Conservation (phyloP, 305 asterid genomes). For the Fraxinus platypoda region DNA sequence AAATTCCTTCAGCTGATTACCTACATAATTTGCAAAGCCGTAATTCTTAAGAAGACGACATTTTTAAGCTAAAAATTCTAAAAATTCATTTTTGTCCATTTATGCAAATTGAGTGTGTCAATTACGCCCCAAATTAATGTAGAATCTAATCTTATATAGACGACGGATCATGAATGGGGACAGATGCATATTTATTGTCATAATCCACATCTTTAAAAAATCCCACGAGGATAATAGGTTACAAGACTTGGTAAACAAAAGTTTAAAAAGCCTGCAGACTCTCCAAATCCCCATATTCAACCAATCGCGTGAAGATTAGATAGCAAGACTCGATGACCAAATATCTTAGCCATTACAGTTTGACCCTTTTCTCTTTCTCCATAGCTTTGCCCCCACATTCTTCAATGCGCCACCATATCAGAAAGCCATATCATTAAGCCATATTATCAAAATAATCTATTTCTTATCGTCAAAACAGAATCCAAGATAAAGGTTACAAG, state of each 20-base stretch:
- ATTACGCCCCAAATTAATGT: background rate
- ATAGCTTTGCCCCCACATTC: background rate
- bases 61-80: background rate
- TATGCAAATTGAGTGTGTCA: slow-evolving; percentile 2
- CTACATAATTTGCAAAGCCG: slow-evolving; percentile 20
- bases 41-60: background rate
- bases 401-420: background rate
- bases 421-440: background rate
- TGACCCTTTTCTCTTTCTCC: background rate
- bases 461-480: background rate
- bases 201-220: background rate
- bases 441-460: background rate
- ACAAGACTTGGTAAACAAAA: background rate
- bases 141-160: background rate
- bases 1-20: slow-evolving; percentile 23
- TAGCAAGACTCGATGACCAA: background rate
- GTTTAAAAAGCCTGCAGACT: background rate
- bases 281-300: background rate
- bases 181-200: background rate
- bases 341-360: background rate
- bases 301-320: background rate
- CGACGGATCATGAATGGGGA: background rate
- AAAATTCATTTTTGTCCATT: background rate
- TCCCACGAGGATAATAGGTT: background rate
- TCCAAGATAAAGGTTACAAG: background rate